Conservation (phyloP, 352 stramenopile genomes). For the Stramenopiles sp. region DNA sequence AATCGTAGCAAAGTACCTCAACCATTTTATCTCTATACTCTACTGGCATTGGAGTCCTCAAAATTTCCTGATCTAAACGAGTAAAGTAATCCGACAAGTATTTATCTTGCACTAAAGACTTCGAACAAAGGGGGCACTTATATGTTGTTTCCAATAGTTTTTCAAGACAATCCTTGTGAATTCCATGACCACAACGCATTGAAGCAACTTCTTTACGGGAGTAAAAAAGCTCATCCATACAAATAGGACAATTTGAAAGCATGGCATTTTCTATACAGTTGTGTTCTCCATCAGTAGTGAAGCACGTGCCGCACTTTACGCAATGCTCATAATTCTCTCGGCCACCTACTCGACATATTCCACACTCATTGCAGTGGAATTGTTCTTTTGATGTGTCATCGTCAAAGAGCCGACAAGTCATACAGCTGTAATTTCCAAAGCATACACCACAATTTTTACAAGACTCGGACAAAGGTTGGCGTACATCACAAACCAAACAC, state of each 20-base stretch:
- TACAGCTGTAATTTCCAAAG: constrained; percentile 2
- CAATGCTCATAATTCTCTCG: constrained; percentile 7
- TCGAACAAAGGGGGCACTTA: constrained; percentile 1
- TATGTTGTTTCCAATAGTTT: constrained; percentile 3
- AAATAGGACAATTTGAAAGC: constrained; percentile 7
- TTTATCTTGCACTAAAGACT: constrained; percentile 3
- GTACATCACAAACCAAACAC: not conserved
- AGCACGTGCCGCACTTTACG: constrained; percentile 1
- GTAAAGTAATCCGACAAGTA: not conserved
- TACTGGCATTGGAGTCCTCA: constrained; percentile 1
- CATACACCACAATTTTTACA: not conserved
- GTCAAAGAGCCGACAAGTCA: constrained; percentile 1
- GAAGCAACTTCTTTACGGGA: not conserved
- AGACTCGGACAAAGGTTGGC: not conserved
- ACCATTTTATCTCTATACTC: too few species aligned
- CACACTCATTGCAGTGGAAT: constrained; percentile 6
- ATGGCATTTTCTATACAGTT: constrained; percentile 3
- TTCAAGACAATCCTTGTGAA: constrained; percentile 6
- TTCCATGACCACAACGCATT: not conserved
- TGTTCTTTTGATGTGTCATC: constrained; percentile 4
- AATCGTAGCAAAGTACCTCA: constrained; percentile 5
- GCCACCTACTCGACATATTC: constrained; percentile 7
- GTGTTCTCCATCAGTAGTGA: not conserved
- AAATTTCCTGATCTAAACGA: constrained; percentile 6
- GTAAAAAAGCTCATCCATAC: constrained; percentile 6